These are phyloP conservation scores for Penicillium digitatum DNA, from an alignment of 2,329 filamentous ascomycete genomes.

Conservation along the genomic window DNA sequence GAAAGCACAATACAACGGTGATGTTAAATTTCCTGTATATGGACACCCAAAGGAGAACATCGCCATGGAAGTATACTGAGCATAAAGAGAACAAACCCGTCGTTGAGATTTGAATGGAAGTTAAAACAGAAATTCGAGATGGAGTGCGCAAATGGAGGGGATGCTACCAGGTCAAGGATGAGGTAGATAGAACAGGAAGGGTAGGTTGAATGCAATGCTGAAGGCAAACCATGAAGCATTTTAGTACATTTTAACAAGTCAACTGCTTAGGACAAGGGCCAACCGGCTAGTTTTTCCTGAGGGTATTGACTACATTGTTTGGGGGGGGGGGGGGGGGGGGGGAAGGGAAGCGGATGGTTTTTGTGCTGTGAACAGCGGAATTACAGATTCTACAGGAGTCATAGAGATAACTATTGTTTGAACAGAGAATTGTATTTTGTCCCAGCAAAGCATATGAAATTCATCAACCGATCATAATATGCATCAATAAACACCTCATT, in stretches of 20 bases:
- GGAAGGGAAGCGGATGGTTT: neutral
- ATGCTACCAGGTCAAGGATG: neutral
- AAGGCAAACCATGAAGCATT: neutral
- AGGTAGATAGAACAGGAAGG: neutral
- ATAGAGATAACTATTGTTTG: conserved; percentile 8
- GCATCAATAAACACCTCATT: conserved; percentile 18
- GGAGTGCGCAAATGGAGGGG: neutral
- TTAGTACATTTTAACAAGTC: neutral
- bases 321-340: too few relatives aligned
- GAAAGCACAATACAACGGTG: neutral
- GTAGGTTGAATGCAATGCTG: neutral
- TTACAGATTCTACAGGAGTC: neutral
- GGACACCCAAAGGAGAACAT: too few relatives aligned
- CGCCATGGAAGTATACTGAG: too few relatives aligned
- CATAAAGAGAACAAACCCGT: too few relatives aligned
- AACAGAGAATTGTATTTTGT: conserved; percentile 28
- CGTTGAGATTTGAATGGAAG: too few relatives aligned
- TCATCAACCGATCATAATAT: conserved; percentile 29
- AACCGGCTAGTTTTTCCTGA: too few relatives aligned
- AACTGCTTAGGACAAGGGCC: neutral
- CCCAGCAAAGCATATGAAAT: conserved; percentile 27
- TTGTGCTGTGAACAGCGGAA: neutral
- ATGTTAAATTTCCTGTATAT: too few relatives aligned
- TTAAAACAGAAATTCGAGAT: too few relatives aligned
- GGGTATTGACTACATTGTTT: neutral